phyloP scores from a whole-genome alignment of 306 rosid genomes.

The Cicer judaicum region DNA sequence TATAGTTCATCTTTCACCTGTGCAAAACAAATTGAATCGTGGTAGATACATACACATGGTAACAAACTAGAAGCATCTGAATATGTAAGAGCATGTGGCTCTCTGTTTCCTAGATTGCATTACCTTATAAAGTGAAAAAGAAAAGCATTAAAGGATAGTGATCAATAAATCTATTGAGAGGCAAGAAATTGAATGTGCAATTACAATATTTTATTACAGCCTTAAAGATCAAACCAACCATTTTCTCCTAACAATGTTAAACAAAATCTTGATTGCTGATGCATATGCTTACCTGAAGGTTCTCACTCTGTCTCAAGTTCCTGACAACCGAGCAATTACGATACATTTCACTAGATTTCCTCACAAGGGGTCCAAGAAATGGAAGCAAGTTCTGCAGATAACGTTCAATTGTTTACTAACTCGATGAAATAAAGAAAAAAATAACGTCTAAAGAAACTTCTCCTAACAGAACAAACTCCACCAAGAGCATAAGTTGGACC shows the following conservation, averaged over 20 bases:
- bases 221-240: constrained; percentile 3
- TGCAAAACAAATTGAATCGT: constrained; percentile 33
- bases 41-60: constrained; percentile 5
- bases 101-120: constrained; percentile 20
- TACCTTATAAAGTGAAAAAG: background rate
- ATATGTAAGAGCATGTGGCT: constrained; percentile 16
- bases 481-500: constrained; percentile 13
- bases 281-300: constrained; percentile 79
- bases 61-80: constrained; percentile 33
- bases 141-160: background rate
- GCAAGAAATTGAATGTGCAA: constrained; percentile 2
- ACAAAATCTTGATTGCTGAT: constrained; percentile 2
- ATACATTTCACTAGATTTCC: constrained; percentile 88
- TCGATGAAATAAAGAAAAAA: constrained; percentile 18
- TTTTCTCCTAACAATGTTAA: constrained; percentile 18
- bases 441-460: background rate
- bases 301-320: constrained; percentile 93
- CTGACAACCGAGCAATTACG: constrained; percentile 83
- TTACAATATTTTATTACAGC: constrained; percentile 2
- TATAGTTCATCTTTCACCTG: constrained; percentile 94
- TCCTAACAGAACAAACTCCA: constrained; percentile 18
- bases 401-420: constrained; percentile 38
- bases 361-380: constrained; percentile 90
- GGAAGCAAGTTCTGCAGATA: constrained; percentile 83
- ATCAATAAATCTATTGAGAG: constrained; percentile 17